A percentile compares a stretch with the other conserved stretches of the same genome.
Conservation (phyloP, 768 basidiomycete species). For the Mycena pura region DNA sequence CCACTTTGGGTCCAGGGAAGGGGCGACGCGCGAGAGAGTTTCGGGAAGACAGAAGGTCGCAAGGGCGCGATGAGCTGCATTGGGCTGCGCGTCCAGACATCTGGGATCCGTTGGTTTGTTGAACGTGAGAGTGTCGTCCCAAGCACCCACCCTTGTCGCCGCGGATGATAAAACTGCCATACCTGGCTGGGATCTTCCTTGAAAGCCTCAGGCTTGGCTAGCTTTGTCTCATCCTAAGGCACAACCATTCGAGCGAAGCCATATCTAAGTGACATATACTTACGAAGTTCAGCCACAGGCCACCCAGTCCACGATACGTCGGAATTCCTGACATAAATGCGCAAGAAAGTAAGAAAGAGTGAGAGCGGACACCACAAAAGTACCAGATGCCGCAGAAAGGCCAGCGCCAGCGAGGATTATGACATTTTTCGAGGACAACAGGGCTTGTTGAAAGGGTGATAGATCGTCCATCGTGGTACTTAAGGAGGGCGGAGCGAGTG, state of each 20-base stretch:
- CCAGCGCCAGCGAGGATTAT: slow-evolving; percentile 31
- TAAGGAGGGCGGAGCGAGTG: no score
- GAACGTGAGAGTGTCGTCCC: background rate
- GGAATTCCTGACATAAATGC: slow-evolving; percentile 29
- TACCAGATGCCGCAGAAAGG: slow-evolving; percentile 32
- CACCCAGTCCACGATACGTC: slow-evolving; percentile 33
- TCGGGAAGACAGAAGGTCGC: slow-evolving; percentile 41
- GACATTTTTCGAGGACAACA: slow-evolving; percentile 24
- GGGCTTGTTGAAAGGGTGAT: slow-evolving; percentile 5
- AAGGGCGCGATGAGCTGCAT: slow-evolving; percentile 47
- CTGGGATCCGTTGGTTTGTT: slow-evolving; percentile 14
- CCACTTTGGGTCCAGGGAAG: slow-evolving; percentile 21
- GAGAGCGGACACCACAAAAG: background rate
- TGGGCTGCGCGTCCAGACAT: slow-evolving; percentile 42
- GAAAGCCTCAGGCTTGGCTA: slow-evolving; percentile 43
- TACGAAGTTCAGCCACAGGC: slow-evolving; percentile 30
- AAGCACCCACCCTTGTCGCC: slow-evolving; percentile 33
- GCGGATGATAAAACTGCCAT: slow-evolving; percentile 49
- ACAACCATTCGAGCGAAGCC: background rate
- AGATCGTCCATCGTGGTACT: background rate
- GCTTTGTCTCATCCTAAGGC: slow-evolving; percentile 32
- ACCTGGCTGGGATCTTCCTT: slow-evolving; percentile 37
- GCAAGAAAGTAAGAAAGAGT: background rate
- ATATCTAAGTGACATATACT: background rate
- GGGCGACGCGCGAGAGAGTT: slow-evolving; percentile 33